Evolutionary conservation across 78 protist species (phyloP), one percentile per base, ranked within the genome.

Genomic region (Emiliania huxleyi): DNA sequence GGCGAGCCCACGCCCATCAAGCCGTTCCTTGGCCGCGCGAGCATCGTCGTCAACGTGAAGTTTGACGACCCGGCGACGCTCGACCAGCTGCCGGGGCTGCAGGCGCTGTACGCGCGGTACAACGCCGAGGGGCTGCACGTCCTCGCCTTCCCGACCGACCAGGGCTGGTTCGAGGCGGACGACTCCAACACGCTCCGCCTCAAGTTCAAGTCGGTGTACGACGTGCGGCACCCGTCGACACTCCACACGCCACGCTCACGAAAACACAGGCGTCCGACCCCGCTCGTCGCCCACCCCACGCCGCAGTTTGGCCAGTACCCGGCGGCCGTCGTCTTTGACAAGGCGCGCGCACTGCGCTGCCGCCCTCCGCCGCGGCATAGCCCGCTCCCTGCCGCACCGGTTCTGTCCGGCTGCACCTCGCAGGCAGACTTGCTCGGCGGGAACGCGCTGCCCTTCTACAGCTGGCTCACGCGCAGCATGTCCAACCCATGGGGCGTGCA

Each of bases 81-180:
- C n/a, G 56, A 44, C 19, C 38, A 81, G 15, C 33, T 81, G 22
- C 38, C 56, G 1, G 56, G 29, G 21, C 18, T 81, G 6, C n/a
- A 44, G 23, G 33, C 5, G 26, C 35, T 81, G 5, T 22, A 2
- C 35, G 0, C 0, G 56, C n/a, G 38, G 35, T 44, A 23, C n/a
- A 4, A 15, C 38, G 5, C 0, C 25, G 0, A 25, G 35, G 89
- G 89, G 8, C 89, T 81, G 38, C 29, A 26, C 23, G 56, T 81
- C 29, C 55, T 81, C 12, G 89, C 89, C 42, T 26, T 81, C 56
- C 89, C 89, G 40, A 81, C 89, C 2, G 89, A 81, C 38, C 85
- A 77, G 38, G 89, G 89, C 29, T 81, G 89, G 89, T 81, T 81
- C 37, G 89, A 81, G 89, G 48, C 89, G 23, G 89, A 81, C 25